Conservation (phyloP, 1,139 yeast species). For the Pneumocystis wakefieldiae region DNA sequence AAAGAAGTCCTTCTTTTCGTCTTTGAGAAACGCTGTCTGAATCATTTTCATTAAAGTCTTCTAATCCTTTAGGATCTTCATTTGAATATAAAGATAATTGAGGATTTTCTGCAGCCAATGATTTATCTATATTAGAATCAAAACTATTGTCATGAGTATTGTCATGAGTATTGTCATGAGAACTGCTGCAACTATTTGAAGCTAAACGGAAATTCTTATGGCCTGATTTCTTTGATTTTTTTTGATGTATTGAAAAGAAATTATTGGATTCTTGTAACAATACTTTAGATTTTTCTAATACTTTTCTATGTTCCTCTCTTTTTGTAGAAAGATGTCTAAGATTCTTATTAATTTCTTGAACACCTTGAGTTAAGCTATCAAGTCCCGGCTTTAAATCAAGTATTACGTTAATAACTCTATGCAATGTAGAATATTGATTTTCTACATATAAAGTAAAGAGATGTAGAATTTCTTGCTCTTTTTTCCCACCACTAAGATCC, state of each 20-base stretch:
- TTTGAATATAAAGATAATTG: not conserved
- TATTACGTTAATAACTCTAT: slow-evolving; percentile 18
- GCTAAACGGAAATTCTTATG: not conserved
- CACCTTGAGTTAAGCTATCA: slow-evolving; percentile 15
- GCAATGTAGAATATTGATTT: slow-evolving; percentile 20
- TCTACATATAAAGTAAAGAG: slow-evolving; percentile 28
- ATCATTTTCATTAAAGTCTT: not conserved
- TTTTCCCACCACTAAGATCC: slow-evolving; percentile 40
- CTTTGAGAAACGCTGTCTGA: slow-evolving; percentile 3
- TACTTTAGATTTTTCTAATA: slow-evolving; percentile 19
- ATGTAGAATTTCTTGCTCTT: slow-evolving; percentile 28
- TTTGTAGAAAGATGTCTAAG: slow-evolving; percentile 30
- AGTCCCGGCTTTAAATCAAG: slow-evolving; percentile 21
- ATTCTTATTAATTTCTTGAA: slow-evolving; percentile 19
- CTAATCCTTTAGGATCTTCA: slow-evolving; percentile 1
- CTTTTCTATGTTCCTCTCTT: slow-evolving; percentile 26
- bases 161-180: not conserved
- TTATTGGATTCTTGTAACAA: not conserved
- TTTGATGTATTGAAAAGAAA: not conserved
- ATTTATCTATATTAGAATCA: not conserved
- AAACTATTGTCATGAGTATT: not conserved
- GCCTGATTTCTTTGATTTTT: not conserved
- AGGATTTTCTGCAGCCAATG: not conserved
- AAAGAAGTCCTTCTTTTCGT: slow-evolving; percentile 42
- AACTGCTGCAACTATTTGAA: not conserved